Evolutionary conservation across 1,284 basidiomycete species (phyloP), one percentile per base, ranked within the genome.

Genomic region (Ustilago sp.): DNA sequence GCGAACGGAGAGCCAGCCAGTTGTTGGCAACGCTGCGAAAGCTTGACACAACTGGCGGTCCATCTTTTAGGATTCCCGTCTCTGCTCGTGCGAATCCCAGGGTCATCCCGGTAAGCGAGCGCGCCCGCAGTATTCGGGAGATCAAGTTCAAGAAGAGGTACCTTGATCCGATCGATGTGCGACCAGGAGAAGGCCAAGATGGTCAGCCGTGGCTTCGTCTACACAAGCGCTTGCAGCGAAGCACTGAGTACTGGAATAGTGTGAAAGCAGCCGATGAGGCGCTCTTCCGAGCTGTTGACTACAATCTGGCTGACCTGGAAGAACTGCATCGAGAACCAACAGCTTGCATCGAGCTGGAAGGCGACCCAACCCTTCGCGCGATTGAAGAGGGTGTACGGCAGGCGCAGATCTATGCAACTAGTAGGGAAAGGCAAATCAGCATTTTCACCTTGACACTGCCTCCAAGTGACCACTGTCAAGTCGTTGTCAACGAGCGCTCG

Each of bases 121-220:
- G 23, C 0, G 36, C 41, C 41, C 43, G 55, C 8, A 17, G 9
- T 4, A 7, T 15, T 15, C 56, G 35, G 28, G 53, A 52, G 15
- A n/a, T 17, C 8, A 57, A 63, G 7, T 47, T 56, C 36, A 72
- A 63, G 15, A 15, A 34, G 2, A 45, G 48, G 12, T 53, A 32
- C 13, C 39, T 67, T 23, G 60, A 72, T 38, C 43, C 60, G 2
- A 13, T 56, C 28, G 47, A 52, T 23, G 23, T 67, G 8, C 60
- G 41, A 4, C 57, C 61, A 0, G 64, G 61, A 28, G 51, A 60
- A 11, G 57, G 36, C 2, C 70, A 67, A 36, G 53, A 57, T 8
- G 60, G 58, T 8, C 47, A 72, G 31, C 64, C 64, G 0, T 72
- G 64, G 64, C 39, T 53, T 9, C 51, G 61, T 1, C 34, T 72